Conservation (phyloP, 495 filamentous ascomycete genomes). For the Apiosordaria backusii region DNA sequence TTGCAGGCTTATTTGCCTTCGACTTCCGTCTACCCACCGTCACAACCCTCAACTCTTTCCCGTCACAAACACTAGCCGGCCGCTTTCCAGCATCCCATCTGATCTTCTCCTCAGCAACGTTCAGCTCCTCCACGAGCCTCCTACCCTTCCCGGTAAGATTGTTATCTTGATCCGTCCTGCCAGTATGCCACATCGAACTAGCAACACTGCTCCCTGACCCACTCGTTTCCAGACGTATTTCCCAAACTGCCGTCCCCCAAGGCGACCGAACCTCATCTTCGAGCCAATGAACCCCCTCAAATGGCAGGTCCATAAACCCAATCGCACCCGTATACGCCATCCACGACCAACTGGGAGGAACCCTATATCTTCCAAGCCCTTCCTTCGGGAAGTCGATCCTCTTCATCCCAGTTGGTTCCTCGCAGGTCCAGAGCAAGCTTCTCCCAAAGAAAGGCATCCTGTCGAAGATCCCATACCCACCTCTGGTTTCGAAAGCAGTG, state of each 20-base stretch:
- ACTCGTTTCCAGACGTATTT: background rate
- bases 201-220: background rate
- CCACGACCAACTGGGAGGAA: slow-evolving; percentile 22
- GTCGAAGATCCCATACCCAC: slow-evolving; percentile 26
- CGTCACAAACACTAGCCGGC: background rate
- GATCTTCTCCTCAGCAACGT: background rate
- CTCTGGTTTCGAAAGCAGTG: slow-evolving; percentile 12
- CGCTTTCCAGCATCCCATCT: background rate
- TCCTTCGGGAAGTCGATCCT: slow-evolving; percentile 16
- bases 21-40: background rate
- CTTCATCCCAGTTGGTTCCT: background rate
- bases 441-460: slow-evolving; percentile 15
- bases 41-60: background rate
- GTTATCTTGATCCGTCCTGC: background rate
- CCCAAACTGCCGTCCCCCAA: background rate
- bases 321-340: slow-evolving; percentile 29
- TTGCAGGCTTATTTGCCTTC: background rate
- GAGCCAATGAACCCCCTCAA: slow-evolving; percentile 21
- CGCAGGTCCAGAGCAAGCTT: slow-evolving; percentile 26
- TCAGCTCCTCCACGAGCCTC: background rate
- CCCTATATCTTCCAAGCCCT: background rate
- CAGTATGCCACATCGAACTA: background rate
- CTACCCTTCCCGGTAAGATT: background rate
- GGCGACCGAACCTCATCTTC: slow-evolving; percentile 6
- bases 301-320: slow-evolving; percentile 16